Base-by-base conservation (phyloP, 176 grass and related monocot genomes). In the Rhynchospora tenuis region DNA sequence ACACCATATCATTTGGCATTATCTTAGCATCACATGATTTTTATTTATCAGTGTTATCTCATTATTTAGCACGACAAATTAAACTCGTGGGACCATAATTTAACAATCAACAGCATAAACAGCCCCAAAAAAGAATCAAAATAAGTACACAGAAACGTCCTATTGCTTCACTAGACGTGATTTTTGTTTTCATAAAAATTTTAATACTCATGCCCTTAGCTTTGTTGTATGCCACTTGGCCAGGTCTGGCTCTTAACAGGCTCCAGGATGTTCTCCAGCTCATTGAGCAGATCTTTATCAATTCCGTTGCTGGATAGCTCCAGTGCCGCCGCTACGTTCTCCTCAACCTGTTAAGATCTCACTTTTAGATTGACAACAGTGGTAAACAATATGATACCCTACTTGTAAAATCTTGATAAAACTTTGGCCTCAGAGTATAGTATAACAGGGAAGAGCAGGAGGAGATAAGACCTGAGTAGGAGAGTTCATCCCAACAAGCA, bases 401-500 rank as follows among this genome's bases (percentile, higher is more conserved):
- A 20, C 58, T 48, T 65, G 8, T 17, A 55, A 73, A 72, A 19
- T 74, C 12, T 38, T 62, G 43, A 55, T 60, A 9, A 7, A 85
- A 26, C 56, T 81, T 33, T 26, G 20, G 45, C 7, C 7, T 4
- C 5, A 73, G 1, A 51, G 31, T 64, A 19, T 28, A 57, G 58
- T 28, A 52, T 63, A 29, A 80, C 64, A 68, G 24, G 4, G 19
- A 76, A 56, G 14, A 67, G 61, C 83, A 33, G 31, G 24, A 54
- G 7, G 15, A 72, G 77, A 73, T 19, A 38, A 44, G 59, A 95
- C 92, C 92, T 98, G 95, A 80, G 89, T 46, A 44, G 83, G 80
- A 80, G 95, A 98, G 74, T 90, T 98, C 92, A 98, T 98, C 66
- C 92, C 95, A 70, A 98, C 92, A 87, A 98, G 91, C 75, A 95